Percentiles rank a stretch among this genome's conserved stretches.
Conservation (phyloP, 306 rosid species). For the Gillenia trifoliata region DNA sequence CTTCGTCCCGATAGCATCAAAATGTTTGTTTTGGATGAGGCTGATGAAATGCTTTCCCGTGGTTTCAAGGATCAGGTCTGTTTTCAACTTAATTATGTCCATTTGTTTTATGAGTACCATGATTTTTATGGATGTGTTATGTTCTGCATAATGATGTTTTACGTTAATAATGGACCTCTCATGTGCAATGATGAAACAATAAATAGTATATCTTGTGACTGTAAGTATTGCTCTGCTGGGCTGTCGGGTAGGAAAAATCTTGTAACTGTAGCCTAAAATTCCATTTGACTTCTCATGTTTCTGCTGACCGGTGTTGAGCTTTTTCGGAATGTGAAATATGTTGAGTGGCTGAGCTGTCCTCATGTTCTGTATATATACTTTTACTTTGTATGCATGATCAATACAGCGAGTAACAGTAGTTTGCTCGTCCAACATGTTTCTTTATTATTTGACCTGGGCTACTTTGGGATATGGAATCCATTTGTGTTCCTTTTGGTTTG, state of each 20-base stretch:
- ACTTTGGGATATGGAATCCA: not conserved
- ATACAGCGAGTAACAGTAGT: not conserved
- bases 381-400: not conserved
- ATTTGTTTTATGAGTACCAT: not conserved
- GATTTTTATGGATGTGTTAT: not conserved
- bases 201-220: not conserved
- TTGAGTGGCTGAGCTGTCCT: not conserved
- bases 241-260: not conserved
- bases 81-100: not conserved
- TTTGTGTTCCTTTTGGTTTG: not conserved
- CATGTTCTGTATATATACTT: not conserved
- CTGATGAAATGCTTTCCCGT: conserved; percentile 81
- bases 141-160: not conserved
- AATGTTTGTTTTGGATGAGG: conserved; percentile 86
- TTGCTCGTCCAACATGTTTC: not conserved
- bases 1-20: conserved; percentile 62
- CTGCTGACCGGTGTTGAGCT: not conserved
- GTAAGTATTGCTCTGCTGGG: not conserved
- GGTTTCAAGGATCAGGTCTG: conserved; percentile 81
- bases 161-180: not conserved
- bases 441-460: not conserved
- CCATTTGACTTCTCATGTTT: not conserved
- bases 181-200: not conserved
- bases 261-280: not conserved
- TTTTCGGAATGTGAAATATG: not conserved